A percentile compares a stretch with the other conserved stretches of the same genome.
Conservation (phyloP, 768 basidiomycete species). For the Pleurotus ostreatus region DNA sequence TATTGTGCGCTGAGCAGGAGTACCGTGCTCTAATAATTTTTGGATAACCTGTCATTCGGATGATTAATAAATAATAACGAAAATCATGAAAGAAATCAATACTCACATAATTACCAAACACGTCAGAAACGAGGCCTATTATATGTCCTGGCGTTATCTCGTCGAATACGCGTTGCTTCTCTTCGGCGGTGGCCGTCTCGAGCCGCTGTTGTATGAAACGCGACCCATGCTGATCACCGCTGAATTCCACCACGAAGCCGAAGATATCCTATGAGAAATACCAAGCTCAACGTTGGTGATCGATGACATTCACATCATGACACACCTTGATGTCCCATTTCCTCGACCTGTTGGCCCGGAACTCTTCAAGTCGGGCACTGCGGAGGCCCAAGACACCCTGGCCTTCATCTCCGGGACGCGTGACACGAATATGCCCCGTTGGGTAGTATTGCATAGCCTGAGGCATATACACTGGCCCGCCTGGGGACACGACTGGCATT, state of each 20-base stretch:
- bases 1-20: constrained; percentile 64
- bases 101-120: constrained; percentile 94
- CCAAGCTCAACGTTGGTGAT: background rate
- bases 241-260: constrained; percentile 87
- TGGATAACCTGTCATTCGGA: constrained; percentile 69
- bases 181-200: constrained; percentile 70
- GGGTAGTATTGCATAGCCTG: constrained; percentile 30
- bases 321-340: constrained; percentile 80
- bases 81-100: background rate
- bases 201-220: constrained; percentile 92
- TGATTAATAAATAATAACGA: constrained; percentile 1
- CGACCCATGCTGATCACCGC: constrained; percentile 95
- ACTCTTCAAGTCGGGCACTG: constrained; percentile 80
- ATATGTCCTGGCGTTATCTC: constrained; percentile 81
- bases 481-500: constrained; percentile 40
- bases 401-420: constrained; percentile 40
- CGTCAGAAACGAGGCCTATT: constrained; percentile 79
- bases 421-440: constrained; percentile 33
- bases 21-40: constrained; percentile 88
- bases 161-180: constrained; percentile 75
- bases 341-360: constrained; percentile 71
- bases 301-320: constrained; percentile 5
- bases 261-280: constrained; percentile 64
- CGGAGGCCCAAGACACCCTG: constrained; percentile 39
- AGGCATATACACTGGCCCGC: constrained; percentile 38